Conservation (phyloP, 1,284 basidiomycete genomes). For the Clitocybe nebularis region DNA sequence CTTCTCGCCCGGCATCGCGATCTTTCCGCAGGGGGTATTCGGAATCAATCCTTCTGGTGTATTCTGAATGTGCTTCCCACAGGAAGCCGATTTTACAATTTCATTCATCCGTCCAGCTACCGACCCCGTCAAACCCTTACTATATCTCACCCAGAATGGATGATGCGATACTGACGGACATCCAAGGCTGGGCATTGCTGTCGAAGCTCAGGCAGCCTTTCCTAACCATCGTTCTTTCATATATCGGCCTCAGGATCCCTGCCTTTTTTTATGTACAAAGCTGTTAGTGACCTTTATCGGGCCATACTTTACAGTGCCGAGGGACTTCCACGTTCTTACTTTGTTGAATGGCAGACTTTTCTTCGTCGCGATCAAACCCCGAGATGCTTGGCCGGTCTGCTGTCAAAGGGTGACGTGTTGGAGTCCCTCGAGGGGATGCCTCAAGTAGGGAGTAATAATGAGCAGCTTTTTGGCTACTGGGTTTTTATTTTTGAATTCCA, state of each 20-base stretch:
- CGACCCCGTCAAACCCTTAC: too few relatives aligned
- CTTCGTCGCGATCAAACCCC: constrained; percentile 13
- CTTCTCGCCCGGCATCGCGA: constrained; percentile 26
- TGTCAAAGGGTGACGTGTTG: constrained; percentile 13
- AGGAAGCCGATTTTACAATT: neutral
- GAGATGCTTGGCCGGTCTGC: constrained; percentile 13
- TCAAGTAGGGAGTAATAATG: constrained; percentile 3
- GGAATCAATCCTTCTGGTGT: constrained; percentile 1
- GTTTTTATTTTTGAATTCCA: too few relatives aligned
- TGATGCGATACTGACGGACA: constrained; percentile 17
- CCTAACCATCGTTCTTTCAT: constrained; percentile 4
- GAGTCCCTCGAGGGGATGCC: neutral
- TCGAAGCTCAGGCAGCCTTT: too few relatives aligned
- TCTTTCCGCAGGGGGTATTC: constrained; percentile 25
- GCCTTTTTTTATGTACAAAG: constrained; percentile 16
- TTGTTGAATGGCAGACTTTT: constrained; percentile 16
- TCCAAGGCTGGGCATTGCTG: too few relatives aligned
- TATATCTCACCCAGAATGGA: constrained; percentile 6
- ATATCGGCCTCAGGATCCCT: neutral
- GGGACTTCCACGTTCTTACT: constrained; percentile 10
- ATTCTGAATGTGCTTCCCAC: neutral
- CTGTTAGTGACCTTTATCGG: constrained; percentile 1
- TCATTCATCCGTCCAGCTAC: too few relatives aligned
- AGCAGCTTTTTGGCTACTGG: constrained; percentile 3
- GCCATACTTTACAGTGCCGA: neutral